phyloP scores from a whole-genome alignment of 1,139 yeast species.

The Eremothecium cymbalariae region DNA sequence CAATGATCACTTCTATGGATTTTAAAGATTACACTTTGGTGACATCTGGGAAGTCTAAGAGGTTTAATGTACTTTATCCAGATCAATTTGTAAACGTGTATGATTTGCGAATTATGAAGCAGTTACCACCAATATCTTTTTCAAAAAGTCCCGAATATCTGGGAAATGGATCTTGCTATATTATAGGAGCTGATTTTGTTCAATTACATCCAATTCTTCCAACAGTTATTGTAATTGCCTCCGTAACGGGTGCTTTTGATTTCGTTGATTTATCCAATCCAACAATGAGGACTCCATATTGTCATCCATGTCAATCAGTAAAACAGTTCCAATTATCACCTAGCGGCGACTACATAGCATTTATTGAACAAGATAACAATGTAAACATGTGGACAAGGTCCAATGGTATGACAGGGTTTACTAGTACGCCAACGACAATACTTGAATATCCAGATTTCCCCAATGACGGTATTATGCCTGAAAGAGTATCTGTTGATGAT shows the following conservation, averaged over 20 bases:
- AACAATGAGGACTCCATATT: conserved; percentile 48
- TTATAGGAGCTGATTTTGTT: conserved; percentile 77
- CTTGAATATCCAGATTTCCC: conserved; percentile 33
- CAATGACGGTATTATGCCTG: conserved; percentile 28
- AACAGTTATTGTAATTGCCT: conserved; percentile 65
- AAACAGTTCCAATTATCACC: conserved; percentile 59
- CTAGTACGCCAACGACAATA: conserved; percentile 33
- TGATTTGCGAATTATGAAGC: conserved; percentile 67
- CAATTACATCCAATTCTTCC: conserved; percentile 83
- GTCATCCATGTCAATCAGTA: conserved; percentile 48
- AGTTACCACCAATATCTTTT: conserved; percentile 76
- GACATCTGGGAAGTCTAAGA: conserved; percentile 71
- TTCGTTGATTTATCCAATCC: conserved; percentile 80
- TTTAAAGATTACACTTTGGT: conserved; percentile 68
- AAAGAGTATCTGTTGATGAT: conserved; percentile 38
- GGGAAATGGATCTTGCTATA: conserved; percentile 35
- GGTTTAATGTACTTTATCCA: conserved; percentile 44
- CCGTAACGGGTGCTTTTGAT: conserved; percentile 74
- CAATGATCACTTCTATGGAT: conserved; percentile 69
- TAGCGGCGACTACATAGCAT: conserved; percentile 71
- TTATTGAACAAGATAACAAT: conserved; percentile 57
- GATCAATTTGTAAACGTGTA: conserved; percentile 82
- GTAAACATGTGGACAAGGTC: conserved; percentile 61
- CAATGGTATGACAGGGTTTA: conserved; percentile 25
- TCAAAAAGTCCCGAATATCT: conserved; percentile 17